Base-by-base conservation (phyloP, 2,329 filamentous ascomycete genomes). In the Hypoxylon sp. region DNA sequence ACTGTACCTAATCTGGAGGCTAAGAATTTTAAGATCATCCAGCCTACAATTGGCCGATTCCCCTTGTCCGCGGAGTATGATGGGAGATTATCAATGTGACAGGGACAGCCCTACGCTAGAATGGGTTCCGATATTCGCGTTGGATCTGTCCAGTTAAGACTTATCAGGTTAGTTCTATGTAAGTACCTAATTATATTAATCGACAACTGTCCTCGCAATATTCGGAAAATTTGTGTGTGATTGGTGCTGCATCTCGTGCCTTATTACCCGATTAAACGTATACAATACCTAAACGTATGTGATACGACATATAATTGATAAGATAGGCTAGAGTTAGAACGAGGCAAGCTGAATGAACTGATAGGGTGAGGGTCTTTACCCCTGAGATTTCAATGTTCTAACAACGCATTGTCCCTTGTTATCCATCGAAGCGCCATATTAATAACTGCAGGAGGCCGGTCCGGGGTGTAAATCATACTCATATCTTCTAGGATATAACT, bases 1-100 rank as follows among this genome's bases (percentile, higher is more conserved):
- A 43, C 30, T 53, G 55, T 66, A 63, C 56, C 55, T 66, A 60
- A 70, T 65, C 65, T 63, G 36, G 38, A 63, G 32, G 45, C 67
- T 61, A 63, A 63, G 45, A 25, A 63, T 65, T 61, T 61, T 45
- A 48, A 67, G 63, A 68, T 65, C 58, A 68, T 62, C 65, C 50
- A 25, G 23, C 55, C 17, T 62, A 5, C 49, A 53, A 70, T 70
- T 70, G 68, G 68, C 49, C 52, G 38, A 51, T 45, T 11, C 25
- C 57, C 60, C 60, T 32, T 57, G 45, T 38, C 38, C 34, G 10
- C 32, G 52, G 25, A 51, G 38, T 52, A 53, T 51, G 46, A 52
- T 51, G 36, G 34, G 46, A 60, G 48, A 63, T 63, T 67, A 56
- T 60, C 49, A 63, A 34, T 59, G 28, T 36, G 48, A 51, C 57